Evolutionary conservation across 306 rosid species (phyloP).

Genomic region (Trifolium dubium): DNA sequence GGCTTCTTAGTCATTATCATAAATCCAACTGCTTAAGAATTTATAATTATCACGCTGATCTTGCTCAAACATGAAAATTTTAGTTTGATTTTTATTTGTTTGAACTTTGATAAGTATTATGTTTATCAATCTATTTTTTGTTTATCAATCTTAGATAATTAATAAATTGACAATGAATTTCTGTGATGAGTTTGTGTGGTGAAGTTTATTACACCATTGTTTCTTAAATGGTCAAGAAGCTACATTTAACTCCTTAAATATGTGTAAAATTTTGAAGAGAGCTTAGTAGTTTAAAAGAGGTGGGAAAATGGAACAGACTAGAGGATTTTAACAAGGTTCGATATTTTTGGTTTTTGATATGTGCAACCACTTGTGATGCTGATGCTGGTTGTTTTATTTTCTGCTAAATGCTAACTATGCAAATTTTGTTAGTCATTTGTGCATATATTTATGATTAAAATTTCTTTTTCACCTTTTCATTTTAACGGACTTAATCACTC

Average conservation of each 20-base stretch:
- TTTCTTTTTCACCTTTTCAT: constrained; percentile 12
- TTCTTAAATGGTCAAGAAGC: constrained; percentile 24
- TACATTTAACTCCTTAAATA: constrained; percentile 11
- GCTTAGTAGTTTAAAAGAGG: constrained; percentile 24
- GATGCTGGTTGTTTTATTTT: not conserved
- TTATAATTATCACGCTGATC: not conserved
- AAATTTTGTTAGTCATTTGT: not conserved
- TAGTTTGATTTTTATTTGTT: constrained; percentile 10
- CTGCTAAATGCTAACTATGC: not conserved
- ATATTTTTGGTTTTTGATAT: constrained; percentile 7
- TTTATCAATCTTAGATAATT: constrained; percentile 15
- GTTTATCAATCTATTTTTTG: constrained; percentile 10
- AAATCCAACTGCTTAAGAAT: not conserved
- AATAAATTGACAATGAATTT: constrained; percentile 1
- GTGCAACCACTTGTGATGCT: not conserved
- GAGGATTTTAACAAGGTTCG: not conserved
- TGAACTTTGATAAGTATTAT: constrained; percentile 18
- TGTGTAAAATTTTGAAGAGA: not conserved
- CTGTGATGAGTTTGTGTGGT: not conserved
- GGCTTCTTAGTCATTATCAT: not conserved
- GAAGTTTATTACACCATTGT: constrained; percentile 10
- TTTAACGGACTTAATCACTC: constrained; percentile 3
- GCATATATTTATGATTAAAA: not conserved
- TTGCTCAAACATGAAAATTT: not conserved
- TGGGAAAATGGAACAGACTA: constrained; percentile 4